Evolutionary conservation across 1,139 yeast genomes (phyloP), one percentile per base, ranked within the genome.

Genomic region (Geotrichum restrictum): DNA sequence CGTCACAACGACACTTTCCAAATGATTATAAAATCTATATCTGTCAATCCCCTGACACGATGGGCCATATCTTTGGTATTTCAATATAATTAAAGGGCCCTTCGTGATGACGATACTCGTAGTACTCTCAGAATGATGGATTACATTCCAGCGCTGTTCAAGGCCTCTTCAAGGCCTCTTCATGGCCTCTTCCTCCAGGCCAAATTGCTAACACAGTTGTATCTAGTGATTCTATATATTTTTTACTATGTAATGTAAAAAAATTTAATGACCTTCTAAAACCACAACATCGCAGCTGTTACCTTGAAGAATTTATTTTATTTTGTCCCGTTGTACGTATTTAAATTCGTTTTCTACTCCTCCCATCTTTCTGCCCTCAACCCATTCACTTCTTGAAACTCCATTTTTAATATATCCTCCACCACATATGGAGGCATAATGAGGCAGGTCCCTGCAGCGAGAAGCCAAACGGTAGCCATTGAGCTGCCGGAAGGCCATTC

Each of bases 41-140:
- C 68, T 64, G 68, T 64, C 68, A 64, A 64, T 64, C 68, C 68
- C 57, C 68, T 62, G 68, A 64, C 4, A n/a, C 45, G 34, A 3
- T 24, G 22, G 46, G 27, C 46, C 38, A 32, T 18, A 24, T 24
- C 29, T 24, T 24, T 8, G 8, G 8, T 24, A 24, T 38, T 24
- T 24, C 29, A 24, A 24, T 24, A 24, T 38, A 18, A 24, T 43
- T 34, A 27, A 36, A 38, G 45, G 19, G 29, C 16, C 24, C 33
- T 29, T 31, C 11, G 24, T 38, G 33, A 43, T 43, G 46, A 43
- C 46, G 46, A 43, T 32, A 32, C 31, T 8, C 8, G 33, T 43
- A 43, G 46, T 18, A 43, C 46, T 43, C 46, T 43, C 46, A 32
- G 19, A 32, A 27, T 40, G 44, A 40, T 40, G 44, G 44, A 40